Conservation (phyloP, 768 basidiomycete genomes). For the Panaeolus papilionaceus region DNA sequence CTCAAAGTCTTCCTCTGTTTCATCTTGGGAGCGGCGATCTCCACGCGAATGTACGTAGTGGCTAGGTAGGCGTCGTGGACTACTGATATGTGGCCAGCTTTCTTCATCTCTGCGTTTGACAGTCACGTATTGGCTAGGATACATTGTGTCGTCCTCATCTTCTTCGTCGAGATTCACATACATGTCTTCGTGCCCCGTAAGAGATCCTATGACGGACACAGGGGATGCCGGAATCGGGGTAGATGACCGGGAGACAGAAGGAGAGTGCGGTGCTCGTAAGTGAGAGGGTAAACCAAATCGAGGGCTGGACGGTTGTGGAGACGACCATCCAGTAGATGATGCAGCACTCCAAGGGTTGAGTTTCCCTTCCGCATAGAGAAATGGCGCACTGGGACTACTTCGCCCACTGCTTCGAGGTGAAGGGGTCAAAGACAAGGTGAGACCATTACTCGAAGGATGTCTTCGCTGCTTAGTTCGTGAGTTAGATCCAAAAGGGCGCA, state of each 20-base stretch:
- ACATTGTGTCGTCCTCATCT: conserved; percentile 58
- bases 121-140: conserved; percentile 53
- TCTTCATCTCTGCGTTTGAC: conserved; percentile 40
- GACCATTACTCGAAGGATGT: conserved; percentile 21
- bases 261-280: conserved; percentile 47
- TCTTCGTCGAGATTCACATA: conserved; percentile 40
- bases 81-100: conserved; percentile 40
- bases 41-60: conserved; percentile 8
- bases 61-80: background rate
- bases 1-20: conserved; percentile 23
- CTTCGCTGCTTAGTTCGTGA: conserved; percentile 29
- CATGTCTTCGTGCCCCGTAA: conserved; percentile 43
- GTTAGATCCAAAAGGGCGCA: conserved; percentile 24
- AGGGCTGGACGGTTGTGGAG: conserved; percentile 47
- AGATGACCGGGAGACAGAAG: conserved; percentile 46
- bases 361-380: conserved; percentile 33
- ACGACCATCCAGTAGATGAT: conserved; percentile 41
- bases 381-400: conserved; percentile 29
- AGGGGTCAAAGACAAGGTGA: conserved; percentile 25
- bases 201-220: conserved; percentile 34
- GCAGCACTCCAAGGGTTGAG: conserved; percentile 26
- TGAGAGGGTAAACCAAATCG: conserved; percentile 40
- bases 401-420: conserved; percentile 38
- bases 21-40: conserved; percentile 21
- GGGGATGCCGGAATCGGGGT: conserved; percentile 36